Base-by-base conservation (phyloP, 1,284 basidiomycete genomes). In the Laetiporus sulphureus region DNA sequence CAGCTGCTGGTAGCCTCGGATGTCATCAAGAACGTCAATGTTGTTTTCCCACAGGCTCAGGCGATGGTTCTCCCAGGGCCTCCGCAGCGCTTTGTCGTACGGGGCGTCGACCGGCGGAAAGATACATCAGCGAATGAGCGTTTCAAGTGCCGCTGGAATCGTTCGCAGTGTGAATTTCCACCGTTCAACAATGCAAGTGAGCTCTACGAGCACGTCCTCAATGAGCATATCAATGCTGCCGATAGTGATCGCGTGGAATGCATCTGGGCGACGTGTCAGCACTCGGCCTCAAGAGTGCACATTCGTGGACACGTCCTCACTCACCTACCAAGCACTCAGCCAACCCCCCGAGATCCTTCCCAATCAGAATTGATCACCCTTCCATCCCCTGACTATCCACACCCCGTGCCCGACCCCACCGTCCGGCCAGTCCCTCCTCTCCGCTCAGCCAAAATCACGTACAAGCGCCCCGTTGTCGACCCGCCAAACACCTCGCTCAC, bases 11-110 rank as follows among this genome's bases (percentile, higher is more conserved):
- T 79, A 1, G 90, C 91, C 0, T 83, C 87, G 2, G 91, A 93
- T 34, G 83, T 93, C 34, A 94, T 94, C 57, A 90, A 91, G 57
- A 85, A 83, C 46, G 85, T 91, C 41, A 84, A 76, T 41, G 64
- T 75, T 13, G 80, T 90, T 16, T 92, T 90, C 51, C 79, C 86
- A 6, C 71, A 78, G 40, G 88, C 89, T 0, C 76, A 83, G 49
- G 88, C 90, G 1, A 89, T 91, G 82, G 87, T 91, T 15, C 67
- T 89, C 11, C 77, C 73, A 16, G 79, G 77, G 0, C 73, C 75
- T 5, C 72, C 77, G 2, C 80, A 79, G 50, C 72, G 77, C 29
- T 94, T 92, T 56, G 71, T 94, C 40, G 87, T 94, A 25, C 76
- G 78, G 19, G 90, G 89, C 4, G 81, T 94, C 27, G 76, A 77